Evolutionary conservation across 2,329 filamentous ascomycete species (phyloP).

Genomic region (Lasiodiplodia sp.): DNA sequence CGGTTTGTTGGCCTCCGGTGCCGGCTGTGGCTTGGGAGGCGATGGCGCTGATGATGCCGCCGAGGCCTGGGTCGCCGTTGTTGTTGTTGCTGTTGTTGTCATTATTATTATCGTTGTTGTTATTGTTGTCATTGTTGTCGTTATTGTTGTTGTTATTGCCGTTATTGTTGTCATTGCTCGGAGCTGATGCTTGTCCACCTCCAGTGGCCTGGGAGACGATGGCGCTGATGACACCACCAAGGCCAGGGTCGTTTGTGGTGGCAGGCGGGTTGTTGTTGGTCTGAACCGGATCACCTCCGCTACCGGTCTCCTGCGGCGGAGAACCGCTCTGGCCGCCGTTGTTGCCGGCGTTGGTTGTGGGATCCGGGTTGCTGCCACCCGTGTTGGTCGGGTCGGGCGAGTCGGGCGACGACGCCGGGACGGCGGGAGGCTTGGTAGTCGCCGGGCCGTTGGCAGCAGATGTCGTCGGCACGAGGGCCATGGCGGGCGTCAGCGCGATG

Average conservation of each 20-base stretch:
- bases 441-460: neutral
- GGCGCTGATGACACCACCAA: constrained; percentile 19
- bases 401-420: constrained; percentile 10
- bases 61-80: neutral
- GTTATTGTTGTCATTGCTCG: neutral
- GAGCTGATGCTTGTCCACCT: neutral
- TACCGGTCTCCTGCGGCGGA: constrained; percentile 2
- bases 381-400: constrained; percentile 5
- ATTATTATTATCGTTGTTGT: neutral
- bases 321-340: neutral
- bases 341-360: neutral
- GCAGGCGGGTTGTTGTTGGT: neutral
- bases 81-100: neutral
- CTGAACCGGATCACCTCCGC: neutral
- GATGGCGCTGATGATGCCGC: constrained; percentile 2
- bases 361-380: neutral
- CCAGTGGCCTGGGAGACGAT: constrained; percentile 9
- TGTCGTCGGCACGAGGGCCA: neutral
- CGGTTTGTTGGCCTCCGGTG: neutral
- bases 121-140: neutral
- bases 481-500: constrained; percentile 7
- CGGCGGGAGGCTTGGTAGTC: neutral
- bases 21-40: neutral
- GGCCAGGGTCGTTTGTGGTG: neutral
- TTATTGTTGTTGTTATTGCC: neutral